phyloP scores from a whole-genome alignment of 345 rosid species.

The Ceriops decandra region DNA sequence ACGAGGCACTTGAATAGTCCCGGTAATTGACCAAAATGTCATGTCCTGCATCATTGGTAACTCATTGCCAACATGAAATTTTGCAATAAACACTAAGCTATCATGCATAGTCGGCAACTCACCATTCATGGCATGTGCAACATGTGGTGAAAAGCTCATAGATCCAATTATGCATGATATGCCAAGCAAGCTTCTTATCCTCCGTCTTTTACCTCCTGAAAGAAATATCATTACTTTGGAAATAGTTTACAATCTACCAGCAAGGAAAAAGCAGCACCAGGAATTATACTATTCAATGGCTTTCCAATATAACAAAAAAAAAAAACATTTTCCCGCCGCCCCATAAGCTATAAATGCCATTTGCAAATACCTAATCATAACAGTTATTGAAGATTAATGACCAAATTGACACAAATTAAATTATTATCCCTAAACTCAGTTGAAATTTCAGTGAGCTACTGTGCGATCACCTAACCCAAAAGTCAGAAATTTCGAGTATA shows the following conservation, averaged over 20 bases:
- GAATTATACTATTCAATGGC: neutral
- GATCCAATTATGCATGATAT: constrained; percentile 32
- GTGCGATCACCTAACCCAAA: too few species aligned
- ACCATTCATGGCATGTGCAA: constrained; percentile 38
- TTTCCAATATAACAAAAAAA: neutral
- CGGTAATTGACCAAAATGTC: constrained; percentile 30
- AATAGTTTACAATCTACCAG: neutral
- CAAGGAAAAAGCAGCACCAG: too few species aligned
- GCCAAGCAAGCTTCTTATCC: constrained; percentile 24
- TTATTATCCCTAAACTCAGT: too few species aligned
- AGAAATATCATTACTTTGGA: constrained; percentile 1
- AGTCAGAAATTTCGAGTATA: too few species aligned
- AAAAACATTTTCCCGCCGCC: neutral
- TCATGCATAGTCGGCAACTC: neutral
- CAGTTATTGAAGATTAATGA: neutral
- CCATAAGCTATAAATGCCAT: neutral
- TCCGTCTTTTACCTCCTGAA: constrained; percentile 27
- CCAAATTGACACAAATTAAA: too few species aligned
- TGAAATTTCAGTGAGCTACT: too few species aligned
- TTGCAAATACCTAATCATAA: neutral
- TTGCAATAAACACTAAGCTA: neutral
- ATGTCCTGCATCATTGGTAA: constrained; percentile 25
- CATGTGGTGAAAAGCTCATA: constrained; percentile 5
- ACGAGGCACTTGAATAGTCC: constrained; percentile 17
- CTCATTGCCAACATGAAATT: neutral